Evolutionary conservation across 2,329 filamentous ascomycete genomes (phyloP).

Genomic region (Hypoxylon sp.): DNA sequence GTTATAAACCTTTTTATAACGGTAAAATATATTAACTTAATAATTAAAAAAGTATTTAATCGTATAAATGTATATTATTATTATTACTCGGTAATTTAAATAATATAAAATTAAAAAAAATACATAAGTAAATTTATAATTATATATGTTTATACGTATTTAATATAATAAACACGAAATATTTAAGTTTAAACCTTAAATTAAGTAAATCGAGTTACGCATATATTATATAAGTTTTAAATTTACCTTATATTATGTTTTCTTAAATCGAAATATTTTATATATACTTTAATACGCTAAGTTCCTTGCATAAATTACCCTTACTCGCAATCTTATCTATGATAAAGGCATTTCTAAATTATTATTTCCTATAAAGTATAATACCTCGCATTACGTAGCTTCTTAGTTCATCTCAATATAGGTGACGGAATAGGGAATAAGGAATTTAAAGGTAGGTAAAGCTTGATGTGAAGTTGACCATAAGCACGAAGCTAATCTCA

Average conservation of each 20-base stretch:
- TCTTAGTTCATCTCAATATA: not conserved
- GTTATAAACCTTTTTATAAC: too few species aligned
- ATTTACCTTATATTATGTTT: too few species aligned
- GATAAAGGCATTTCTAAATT: not conserved
- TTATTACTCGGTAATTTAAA: not conserved
- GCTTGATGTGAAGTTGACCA: not conserved
- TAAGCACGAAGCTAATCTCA: not conserved
- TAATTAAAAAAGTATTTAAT: not conserved
- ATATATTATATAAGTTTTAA: too few species aligned
- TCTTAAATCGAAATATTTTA: constrained; percentile 2
- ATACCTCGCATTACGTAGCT: not conserved
- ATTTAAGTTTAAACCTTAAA: too few species aligned
- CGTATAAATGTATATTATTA: not conserved
- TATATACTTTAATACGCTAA: not conserved
- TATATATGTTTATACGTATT: not conserved
- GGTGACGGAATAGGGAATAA: not conserved
- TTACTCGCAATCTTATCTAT: not conserved
- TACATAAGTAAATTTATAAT: not conserved
- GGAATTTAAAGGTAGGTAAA: not conserved
- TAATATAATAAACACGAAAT: too few species aligned
- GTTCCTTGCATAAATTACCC: not conserved
- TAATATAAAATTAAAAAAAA: not conserved
- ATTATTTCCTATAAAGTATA: not conserved
- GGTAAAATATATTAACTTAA: too few species aligned
- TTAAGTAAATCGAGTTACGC: too few species aligned